Evolutionary conservation across 805 yeast genomes (phyloP), one percentile per base, ranked within the genome.

Genomic region (Candida yuanshanica): DNA sequence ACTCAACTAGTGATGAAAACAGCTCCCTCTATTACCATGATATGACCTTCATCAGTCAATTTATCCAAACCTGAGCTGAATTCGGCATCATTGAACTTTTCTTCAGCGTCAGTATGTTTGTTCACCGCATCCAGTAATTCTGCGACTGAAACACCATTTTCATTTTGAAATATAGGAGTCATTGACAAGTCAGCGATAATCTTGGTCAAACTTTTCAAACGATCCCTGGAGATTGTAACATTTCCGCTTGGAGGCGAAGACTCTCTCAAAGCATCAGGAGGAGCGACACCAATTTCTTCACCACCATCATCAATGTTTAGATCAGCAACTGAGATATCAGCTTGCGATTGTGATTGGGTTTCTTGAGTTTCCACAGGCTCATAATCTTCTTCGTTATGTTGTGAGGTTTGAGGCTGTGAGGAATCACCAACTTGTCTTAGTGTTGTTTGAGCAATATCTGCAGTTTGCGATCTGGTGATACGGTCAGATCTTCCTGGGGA

Each of bases 21-120:
- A 46, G 65, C 65, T 22, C 65, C 72, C 21, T 71, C 79, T 9
- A 74, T 65, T 18, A 67, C 52, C 76, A 74, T 69, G 36, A 75
- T 44, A 33, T 72, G 66, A 43, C 74, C 73, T 43, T 68, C 67
- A 4, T 58, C 63, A 20, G 65, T 68, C 66, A 75, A 57, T n/a
- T 62, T 51, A 16, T 52, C 51, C 35, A 74, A 51, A 27, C 76
- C 79, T 22, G 67, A 68, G 12, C 58, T 50, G 35, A 70, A 74
- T 49, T 73, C 80, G 5, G 58, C 64, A 5, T 56, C 60, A 9
- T 64, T 63, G 43, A 66, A 75, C 31, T 62, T 63, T n/a, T 74
- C 78, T 44, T 73, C 81, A 38, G 67, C 73, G 7, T 68, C 63
- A 49, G 72, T 55, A 20, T 58, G 56, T 43, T 65, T 66, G 47